phyloP scores from a whole-genome alignment of 139 green algal species.

The Mesotaenium endlicherianum region DNA sequence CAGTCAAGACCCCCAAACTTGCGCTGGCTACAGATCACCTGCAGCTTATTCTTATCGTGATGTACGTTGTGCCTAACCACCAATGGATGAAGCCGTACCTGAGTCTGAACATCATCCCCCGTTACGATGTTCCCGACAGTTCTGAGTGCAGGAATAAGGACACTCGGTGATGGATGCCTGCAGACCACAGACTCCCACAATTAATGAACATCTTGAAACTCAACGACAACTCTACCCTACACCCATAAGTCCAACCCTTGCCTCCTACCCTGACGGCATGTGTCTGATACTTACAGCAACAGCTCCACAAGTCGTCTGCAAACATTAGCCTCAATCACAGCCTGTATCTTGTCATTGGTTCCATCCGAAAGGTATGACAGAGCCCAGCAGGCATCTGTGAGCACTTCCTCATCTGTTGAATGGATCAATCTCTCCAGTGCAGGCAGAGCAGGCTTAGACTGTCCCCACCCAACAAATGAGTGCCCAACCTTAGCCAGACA shows the following conservation, averaged over 20 bases:
- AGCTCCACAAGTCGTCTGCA: conserved; percentile 85
- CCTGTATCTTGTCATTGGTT: conserved; percentile 97
- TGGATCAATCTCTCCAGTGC: conserved; percentile 89
- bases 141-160: conserved; percentile 94
- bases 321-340: conserved; percentile 91
- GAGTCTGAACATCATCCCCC: conserved; percentile 94
- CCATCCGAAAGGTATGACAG: conserved; percentile 98
- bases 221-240: no score
- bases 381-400: conserved; percentile 99
- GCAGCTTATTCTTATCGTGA: no score
- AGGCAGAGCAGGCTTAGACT: conserved; percentile 77
- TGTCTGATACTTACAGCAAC: conserved; percentile 55
- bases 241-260: no score
- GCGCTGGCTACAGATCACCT: no score
- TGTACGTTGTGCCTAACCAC: no score
- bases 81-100: conserved; percentile 31
- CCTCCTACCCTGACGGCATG: no score
- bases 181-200: no score
- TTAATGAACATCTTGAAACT: no score
- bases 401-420: conserved; percentile 91
- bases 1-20: no score
- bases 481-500: no score
- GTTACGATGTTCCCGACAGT: conserved; percentile 99
- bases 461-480: no score
- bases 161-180: conserved; percentile 65